phyloP scores from a whole-genome alignment of 2,329 filamentous ascomycete species.

The Colletotrichum neosansevieriae region DNA sequence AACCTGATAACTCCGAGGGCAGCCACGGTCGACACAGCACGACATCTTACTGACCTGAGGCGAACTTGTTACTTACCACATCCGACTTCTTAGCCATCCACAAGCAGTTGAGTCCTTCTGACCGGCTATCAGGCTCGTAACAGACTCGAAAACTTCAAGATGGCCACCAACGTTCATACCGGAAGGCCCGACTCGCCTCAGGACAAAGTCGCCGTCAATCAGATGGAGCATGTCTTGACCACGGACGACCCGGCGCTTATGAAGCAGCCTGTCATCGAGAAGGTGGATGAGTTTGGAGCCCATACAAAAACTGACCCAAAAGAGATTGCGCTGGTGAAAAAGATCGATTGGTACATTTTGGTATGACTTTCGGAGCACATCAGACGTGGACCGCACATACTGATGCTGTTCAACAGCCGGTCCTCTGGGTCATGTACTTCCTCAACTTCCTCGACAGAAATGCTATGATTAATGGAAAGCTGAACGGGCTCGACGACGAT shows the following conservation, averaged over 20 bases:
- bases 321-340: conserved; percentile 51
- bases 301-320: conserved; percentile 54
- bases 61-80: too few species aligned
- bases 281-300: conserved; percentile 53
- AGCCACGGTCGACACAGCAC: neutral
- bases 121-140: neutral
- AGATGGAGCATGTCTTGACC: conserved; percentile 32
- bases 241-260: conserved; percentile 32
- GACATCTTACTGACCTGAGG: too few species aligned
- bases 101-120: neutral
- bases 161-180: conserved; percentile 7
- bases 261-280: conserved; percentile 39
- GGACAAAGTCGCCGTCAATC: conserved; percentile 34
- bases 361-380: conserved; percentile 27
- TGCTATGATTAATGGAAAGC: conserved; percentile 47
- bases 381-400: neutral
- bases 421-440: conserved; percentile 43
- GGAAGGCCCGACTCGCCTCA: conserved; percentile 22
- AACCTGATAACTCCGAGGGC: neutral
- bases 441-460: conserved; percentile 48
- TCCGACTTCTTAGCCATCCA: too few species aligned
- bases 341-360: conserved; percentile 51
- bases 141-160: neutral
- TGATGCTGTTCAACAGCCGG: conserved; percentile 14
- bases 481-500: conserved; percentile 46